phyloP scores from a whole-genome alignment of 192 early-diverging fungal genomes.

The Geosiphon pyriformis region DNA sequence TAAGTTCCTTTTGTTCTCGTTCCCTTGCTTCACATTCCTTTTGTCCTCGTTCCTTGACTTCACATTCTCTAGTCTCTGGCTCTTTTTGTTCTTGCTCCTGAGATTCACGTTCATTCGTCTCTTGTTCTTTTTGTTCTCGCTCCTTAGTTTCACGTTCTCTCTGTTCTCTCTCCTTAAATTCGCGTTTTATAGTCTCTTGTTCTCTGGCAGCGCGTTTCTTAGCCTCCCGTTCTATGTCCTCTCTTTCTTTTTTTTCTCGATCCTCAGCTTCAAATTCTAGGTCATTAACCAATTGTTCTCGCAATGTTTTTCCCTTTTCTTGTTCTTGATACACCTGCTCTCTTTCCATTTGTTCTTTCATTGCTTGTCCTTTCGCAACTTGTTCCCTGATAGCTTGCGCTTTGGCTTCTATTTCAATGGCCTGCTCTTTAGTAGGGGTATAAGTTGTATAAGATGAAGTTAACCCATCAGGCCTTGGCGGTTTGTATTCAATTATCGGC shows the following conservation, averaged over 20 bases:
- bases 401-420: constrained; percentile 16
- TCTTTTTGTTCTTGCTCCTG: background rate
- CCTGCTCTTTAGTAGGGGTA: constrained; percentile 46
- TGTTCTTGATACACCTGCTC: too few relatives aligned
- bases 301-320: too few relatives aligned
- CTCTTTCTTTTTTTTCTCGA: too few relatives aligned
- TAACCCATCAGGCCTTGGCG: constrained; percentile 39
- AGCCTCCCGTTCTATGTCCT: too few relatives aligned
- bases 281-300: background rate
- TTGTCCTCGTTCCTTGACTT: background rate
- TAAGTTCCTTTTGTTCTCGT: background rate
- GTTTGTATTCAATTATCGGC: constrained; percentile 79
- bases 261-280: background rate
- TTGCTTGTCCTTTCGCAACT: background rate
- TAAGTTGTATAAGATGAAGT: constrained; percentile 16
- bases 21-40: background rate
- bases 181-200: background rate
- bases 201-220: background rate
- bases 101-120: background rate
- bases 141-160: background rate
- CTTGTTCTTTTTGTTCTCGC: background rate
- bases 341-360: background rate
- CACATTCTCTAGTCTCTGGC: background rate
- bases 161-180: background rate
- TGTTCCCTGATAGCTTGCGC: background rate